Conservation (phyloP, 2,329 filamentous ascomycete genomes). For the Ustilaginoidea virens region DNA sequence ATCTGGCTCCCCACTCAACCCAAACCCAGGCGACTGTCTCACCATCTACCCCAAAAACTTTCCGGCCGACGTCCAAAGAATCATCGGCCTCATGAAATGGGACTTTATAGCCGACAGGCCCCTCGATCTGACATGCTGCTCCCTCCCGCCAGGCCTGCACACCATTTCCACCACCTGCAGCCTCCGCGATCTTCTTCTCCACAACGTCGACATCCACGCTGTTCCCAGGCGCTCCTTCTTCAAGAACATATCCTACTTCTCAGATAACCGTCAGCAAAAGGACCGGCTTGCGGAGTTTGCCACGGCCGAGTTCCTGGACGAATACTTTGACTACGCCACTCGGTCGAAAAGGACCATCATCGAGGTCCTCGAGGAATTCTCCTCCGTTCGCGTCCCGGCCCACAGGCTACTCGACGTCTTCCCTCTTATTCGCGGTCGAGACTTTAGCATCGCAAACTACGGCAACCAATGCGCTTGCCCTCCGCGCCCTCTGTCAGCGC, state of each 20-base stretch:
- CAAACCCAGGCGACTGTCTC: slow-evolving; percentile 62
- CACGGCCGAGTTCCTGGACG: slow-evolving; percentile 65
- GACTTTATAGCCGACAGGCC: slow-evolving; percentile 51
- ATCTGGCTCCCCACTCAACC: slow-evolving; percentile 4
- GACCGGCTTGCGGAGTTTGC: slow-evolving; percentile 76
- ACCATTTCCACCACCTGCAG: slow-evolving; percentile 35
- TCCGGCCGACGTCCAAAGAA: slow-evolving; percentile 57
- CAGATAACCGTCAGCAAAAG: slow-evolving; percentile 54
- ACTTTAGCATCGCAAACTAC: slow-evolving; percentile 84
- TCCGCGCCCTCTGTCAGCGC: too few species aligned
- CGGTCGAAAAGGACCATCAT: slow-evolving; percentile 80
- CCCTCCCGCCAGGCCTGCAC: slow-evolving; percentile 19
- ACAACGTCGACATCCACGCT: slow-evolving; percentile 78
- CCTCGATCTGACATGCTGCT: slow-evolving; percentile 34
- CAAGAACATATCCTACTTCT: slow-evolving; percentile 59
- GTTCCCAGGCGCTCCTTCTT: slow-evolving; percentile 86
- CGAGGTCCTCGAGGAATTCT: slow-evolving; percentile 84
- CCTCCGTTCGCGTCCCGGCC: slow-evolving; percentile 67
- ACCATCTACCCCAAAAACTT: slow-evolving; percentile 83
- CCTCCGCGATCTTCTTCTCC: slow-evolving; percentile 58
- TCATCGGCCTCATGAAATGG: slow-evolving; percentile 75
- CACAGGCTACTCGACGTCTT: slow-evolving; percentile 57
- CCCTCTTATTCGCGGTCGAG: slow-evolving; percentile 69
- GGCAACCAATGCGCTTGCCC: slow-evolving; percentile 20
- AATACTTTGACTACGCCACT: slow-evolving; percentile 92